phyloP scores from a whole-genome alignment of 2,329 filamentous ascomycete species.

The Fusarium goolgardi region DNA sequence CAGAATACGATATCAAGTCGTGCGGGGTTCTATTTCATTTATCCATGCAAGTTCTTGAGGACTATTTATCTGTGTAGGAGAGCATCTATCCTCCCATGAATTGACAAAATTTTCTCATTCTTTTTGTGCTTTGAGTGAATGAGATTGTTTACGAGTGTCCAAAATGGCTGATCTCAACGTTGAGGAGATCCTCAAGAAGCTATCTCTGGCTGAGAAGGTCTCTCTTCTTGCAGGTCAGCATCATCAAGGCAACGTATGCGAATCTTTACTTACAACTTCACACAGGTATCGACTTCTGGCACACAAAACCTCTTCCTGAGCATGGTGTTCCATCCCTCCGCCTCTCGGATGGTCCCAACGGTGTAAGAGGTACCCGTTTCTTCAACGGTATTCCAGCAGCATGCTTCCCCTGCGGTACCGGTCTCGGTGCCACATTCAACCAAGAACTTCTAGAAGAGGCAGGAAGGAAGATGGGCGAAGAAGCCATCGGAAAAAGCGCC shows the following conservation, averaged over 20 bases:
- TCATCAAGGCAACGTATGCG: neutral
- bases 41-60: slow-evolving; percentile 16
- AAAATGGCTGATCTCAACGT: slow-evolving; percentile 65
- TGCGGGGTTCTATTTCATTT: slow-evolving; percentile 41
- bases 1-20: slow-evolving; percentile 24
- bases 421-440: slow-evolving; percentile 69
- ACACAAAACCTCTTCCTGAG: slow-evolving; percentile 69
- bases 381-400: slow-evolving; percentile 71
- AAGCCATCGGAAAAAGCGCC: slow-evolving; percentile 67
- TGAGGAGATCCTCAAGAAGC: slow-evolving; percentile 65
- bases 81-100: slow-evolving; percentile 5
- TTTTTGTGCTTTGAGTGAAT: neutral
- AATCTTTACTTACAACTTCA: neutral
- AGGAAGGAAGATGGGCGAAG: slow-evolving; percentile 63
- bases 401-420: slow-evolving; percentile 71
- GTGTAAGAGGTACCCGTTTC: slow-evolving; percentile 74
- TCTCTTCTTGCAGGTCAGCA: slow-evolving; percentile 62
- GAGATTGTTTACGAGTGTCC: neutral
- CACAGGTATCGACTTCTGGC: slow-evolving; percentile 76
- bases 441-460: slow-evolving; percentile 62
- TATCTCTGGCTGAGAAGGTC: slow-evolving; percentile 64
- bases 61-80: slow-evolving; percentile 13
- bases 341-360: slow-evolving; percentile 76
- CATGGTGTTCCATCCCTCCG: slow-evolving; percentile 73
- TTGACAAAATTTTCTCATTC: slow-evolving; percentile 8